Evolutionary conservation across 2,329 filamentous ascomycete species (phyloP).

Genomic region (Cryphonectria naterciae): DNA sequence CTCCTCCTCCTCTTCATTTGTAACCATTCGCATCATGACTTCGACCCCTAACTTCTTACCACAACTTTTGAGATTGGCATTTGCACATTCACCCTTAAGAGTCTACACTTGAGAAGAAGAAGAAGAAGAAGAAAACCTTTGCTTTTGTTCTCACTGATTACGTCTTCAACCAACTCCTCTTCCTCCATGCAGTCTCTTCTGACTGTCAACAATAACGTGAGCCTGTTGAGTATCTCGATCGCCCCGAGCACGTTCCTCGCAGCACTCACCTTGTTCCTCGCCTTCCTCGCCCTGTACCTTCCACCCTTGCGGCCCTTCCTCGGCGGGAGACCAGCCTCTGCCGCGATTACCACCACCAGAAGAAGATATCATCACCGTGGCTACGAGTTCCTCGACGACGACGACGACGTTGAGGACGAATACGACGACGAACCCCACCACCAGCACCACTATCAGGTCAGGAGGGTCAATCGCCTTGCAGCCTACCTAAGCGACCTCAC

Average conservation of each 20-base stretch:
- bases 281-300: slow-evolving; percentile 56
- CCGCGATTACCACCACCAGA: slow-evolving; percentile 14
- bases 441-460: neutral
- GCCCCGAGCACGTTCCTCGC: slow-evolving; percentile 62
- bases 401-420: slow-evolving; percentile 6
- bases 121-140: neutral
- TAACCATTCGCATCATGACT: neutral
- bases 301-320: slow-evolving; percentile 35
- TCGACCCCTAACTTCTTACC: neutral
- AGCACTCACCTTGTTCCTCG: slow-evolving; percentile 52
- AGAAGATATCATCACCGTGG: neutral
- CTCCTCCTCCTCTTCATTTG: neutral
- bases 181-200: slow-evolving; percentile 61
- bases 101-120: neutral
- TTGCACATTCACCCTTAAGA: neutral
- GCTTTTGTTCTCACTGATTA: neutral
- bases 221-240: slow-evolving; percentile 62
- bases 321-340: slow-evolving; percentile 22
- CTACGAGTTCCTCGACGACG: slow-evolving; percentile 3
- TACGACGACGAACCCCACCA: neutral
- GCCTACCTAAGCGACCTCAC: slow-evolving; percentile 24
- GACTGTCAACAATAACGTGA: slow-evolving; percentile 65
- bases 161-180: neutral
- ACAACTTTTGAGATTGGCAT: neutral
- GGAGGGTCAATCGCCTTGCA: slow-evolving; percentile 9